phyloP scores from a whole-genome alignment of 495 filamentous ascomycete genomes.

The Chlorociboria aeruginascens region DNA sequence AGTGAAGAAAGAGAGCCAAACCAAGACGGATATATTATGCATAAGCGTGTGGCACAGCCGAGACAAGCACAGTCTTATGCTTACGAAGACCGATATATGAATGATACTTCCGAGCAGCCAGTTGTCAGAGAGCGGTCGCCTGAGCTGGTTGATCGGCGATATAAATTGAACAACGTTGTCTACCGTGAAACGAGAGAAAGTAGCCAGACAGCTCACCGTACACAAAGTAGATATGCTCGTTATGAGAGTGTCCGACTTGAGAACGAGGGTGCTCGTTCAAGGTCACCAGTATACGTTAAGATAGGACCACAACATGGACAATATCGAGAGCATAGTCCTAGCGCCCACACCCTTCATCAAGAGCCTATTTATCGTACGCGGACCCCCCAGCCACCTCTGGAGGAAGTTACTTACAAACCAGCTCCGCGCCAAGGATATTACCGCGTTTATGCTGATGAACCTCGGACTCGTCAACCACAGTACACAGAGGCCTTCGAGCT shows the following conservation, averaged over 20 bases:
- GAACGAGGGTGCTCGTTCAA: conserved; percentile 20
- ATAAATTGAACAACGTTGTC: conserved; percentile 19
- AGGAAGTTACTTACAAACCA: conserved; percentile 12
- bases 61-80: conserved; percentile 4
- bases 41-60: conserved; percentile 1
- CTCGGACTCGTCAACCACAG: conserved; percentile 17
- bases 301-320: conserved; percentile 3
- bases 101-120: conserved; percentile 1
- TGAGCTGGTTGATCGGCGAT: conserved; percentile 20
- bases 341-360: conserved; percentile 7
- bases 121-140: conserved; percentile 14
- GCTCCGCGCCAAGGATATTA: conserved; percentile 23
- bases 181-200: conserved; percentile 19
- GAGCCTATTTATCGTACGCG: conserved; percentile 12
- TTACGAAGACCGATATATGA: conserved; percentile 15
- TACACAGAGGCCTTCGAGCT: conserved; percentile 30
- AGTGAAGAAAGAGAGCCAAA: not conserved
- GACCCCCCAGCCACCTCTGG: conserved; percentile 6
- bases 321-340: conserved; percentile 11
- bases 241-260: conserved; percentile 21
- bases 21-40: conserved; percentile 1
- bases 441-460: conserved; percentile 22
- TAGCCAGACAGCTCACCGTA: conserved; percentile 12
- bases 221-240: conserved; percentile 19
- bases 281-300: conserved; percentile 24